Conservation (phyloP, 345 rosid genomes). For the Citrus mangshanensis region DNA sequence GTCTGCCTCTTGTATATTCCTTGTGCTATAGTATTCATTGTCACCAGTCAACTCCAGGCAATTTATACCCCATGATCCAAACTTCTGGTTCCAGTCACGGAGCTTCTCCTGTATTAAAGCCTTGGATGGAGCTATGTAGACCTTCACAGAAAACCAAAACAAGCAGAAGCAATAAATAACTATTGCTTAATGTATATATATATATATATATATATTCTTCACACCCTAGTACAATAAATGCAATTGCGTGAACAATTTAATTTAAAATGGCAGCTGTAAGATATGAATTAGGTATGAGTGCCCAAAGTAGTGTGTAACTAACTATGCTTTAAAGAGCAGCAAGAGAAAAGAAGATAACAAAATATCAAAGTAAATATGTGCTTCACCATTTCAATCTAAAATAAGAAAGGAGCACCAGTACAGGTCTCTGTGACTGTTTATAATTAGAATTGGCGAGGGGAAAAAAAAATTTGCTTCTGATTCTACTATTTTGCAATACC, state of each 20-base stretch:
- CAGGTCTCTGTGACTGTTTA: not conserved
- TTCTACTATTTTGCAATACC: not conserved
- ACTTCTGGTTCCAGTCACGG: slow-evolving; percentile 86
- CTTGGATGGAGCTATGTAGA: slow-evolving; percentile 93
- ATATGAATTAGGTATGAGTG: not conserved
- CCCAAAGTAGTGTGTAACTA: not conserved
- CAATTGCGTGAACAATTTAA: not conserved
- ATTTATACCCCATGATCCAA: slow-evolving; percentile 73
- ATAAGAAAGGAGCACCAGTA: not conserved
- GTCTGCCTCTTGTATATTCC: slow-evolving; percentile 83
- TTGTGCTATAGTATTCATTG: slow-evolving; percentile 67
- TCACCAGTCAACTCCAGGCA: slow-evolving; percentile 96
- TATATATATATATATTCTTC: slow-evolving; percentile 3
- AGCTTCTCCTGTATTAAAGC: slow-evolving; percentile 96
- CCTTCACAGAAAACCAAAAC: slow-evolving; percentile 41
- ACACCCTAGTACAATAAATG: not conserved
- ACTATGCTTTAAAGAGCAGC: not conserved
- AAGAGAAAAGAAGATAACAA: not conserved
- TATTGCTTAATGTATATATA: not conserved
- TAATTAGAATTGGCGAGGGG: not conserved
- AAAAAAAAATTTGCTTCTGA: not conserved
- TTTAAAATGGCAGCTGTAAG: not conserved
- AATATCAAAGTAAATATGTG: not conserved
- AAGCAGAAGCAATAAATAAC: slow-evolving; percentile 2
- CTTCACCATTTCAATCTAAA: not conserved